Percentiles rank a stretch among this genome's conserved stretches.
phyloP scores from a whole-genome alignment of 176 grass and related monocot genomes.

The Avena atlantica region DNA sequence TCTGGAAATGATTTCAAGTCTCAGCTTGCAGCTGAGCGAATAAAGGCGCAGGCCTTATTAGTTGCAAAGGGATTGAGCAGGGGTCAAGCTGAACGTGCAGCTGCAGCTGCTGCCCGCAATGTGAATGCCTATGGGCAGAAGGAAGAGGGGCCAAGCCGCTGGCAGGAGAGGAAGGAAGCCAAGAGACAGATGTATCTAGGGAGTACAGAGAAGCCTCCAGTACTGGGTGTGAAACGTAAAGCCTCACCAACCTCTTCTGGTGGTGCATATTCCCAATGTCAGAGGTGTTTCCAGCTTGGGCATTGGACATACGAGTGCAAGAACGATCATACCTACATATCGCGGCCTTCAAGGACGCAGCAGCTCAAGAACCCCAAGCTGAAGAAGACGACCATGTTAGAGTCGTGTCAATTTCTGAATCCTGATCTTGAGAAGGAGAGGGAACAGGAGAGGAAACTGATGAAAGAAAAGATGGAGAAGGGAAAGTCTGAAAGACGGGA shows the following conservation, averaged over 20 bases:
- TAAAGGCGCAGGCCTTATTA: constrained; percentile 63
- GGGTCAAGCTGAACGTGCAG: constrained; percentile 72
- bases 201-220: constrained; percentile 79
- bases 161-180: constrained; percentile 83
- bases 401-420: constrained; percentile 63
- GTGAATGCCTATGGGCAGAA: constrained; percentile 90
- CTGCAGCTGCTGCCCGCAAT: constrained; percentile 64
- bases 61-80: constrained; percentile 82
- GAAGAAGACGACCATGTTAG: constrained; percentile 60
- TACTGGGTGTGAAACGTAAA: constrained; percentile 68
- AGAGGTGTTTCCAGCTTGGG: constrained; percentile 82
- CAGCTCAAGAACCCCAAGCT: constrained; percentile 78
- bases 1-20: constrained; percentile 64
- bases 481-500: constrained; percentile 38
- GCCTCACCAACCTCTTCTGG: constrained; percentile 39
- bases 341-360: constrained; percentile 56
- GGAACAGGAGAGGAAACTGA: constrained; percentile 46
- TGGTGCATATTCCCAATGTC: constrained; percentile 57
- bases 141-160: constrained; percentile 81
- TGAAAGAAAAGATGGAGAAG: constrained; percentile 48
- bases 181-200: constrained; percentile 91
- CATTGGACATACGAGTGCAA: constrained; percentile 92
- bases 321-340: constrained; percentile 80
- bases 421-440: constrained; percentile 66
- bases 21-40: constrained; percentile 55